A percentile compares a stretch with the other conserved stretches of the same genome.
Conservation (phyloP, 2,329 filamentous ascomycete genomes). For the Arthroderma sp. region DNA sequence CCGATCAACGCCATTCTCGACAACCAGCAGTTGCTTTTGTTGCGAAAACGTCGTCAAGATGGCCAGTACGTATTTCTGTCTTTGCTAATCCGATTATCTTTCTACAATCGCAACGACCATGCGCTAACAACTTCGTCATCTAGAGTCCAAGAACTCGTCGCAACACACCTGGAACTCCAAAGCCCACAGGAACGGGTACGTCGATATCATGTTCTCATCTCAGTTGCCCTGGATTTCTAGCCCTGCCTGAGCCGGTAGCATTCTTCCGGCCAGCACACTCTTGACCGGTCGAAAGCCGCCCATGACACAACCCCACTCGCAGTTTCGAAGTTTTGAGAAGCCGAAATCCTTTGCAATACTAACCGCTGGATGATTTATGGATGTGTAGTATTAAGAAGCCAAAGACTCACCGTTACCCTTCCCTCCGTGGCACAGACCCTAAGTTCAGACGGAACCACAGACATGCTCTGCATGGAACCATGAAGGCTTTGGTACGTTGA, state of each 20-base stretch:
- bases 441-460: constrained; percentile 99
- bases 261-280: too few species aligned
- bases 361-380: neutral
- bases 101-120: neutral
- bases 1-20: constrained; percentile 22
- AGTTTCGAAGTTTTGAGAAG: too few species aligned
- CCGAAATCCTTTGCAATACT: too few species aligned
- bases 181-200: constrained; percentile 98
- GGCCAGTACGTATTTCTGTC: constrained; percentile 28
- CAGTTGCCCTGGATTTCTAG: neutral
- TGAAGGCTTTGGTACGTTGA: constrained; percentile 80
- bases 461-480: constrained; percentile 98
- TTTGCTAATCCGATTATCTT: neutral
- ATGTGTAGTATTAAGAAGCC: constrained; percentile 93
- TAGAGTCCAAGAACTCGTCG: constrained; percentile 99
- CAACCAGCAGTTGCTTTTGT: constrained; percentile 23
- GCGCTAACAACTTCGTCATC: constrained; percentile 9
- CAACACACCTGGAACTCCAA: constrained; percentile 98
- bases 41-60: constrained; percentile 33
- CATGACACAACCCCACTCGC: too few species aligned
- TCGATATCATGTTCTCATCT: constrained; percentile 13
- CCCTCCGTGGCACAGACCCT: constrained; percentile 95
- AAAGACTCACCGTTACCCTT: constrained; percentile 97
- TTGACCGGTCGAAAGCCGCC: too few species aligned
- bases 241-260: neutral